Conservation (phyloP, 2,329 filamentous ascomycete species). For the Drechmeria coniospora region DNA sequence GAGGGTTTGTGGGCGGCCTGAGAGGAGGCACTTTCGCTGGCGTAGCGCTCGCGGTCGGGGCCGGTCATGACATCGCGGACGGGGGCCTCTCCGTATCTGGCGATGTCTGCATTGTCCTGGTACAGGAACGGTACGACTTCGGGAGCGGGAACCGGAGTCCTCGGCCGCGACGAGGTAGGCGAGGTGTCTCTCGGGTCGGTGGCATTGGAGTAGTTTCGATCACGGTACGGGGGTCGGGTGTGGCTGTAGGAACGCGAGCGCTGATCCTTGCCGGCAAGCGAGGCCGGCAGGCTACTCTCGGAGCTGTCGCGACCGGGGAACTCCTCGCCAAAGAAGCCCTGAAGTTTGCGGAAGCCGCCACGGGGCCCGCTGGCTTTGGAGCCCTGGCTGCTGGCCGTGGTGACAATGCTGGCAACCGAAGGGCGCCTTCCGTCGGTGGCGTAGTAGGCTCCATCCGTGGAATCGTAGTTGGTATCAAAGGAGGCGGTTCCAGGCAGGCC, state of each 20-base stretch:
- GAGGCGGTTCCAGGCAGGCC: constrained; percentile 1
- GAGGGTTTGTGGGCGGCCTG: constrained; percentile 43
- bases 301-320: constrained; percentile 60
- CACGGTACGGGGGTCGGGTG: constrained; percentile 41
- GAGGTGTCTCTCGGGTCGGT: constrained; percentile 61
- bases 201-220: constrained; percentile 68
- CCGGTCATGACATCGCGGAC: constrained; percentile 55
- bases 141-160: constrained; percentile 74
- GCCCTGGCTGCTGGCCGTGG: constrained; percentile 69
- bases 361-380: constrained; percentile 59
- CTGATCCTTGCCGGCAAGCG: constrained; percentile 37
- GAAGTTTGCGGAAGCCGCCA: constrained; percentile 65
- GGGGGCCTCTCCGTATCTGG: constrained; percentile 62
- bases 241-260: constrained; percentile 49
- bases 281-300: constrained; percentile 47
- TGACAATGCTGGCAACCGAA: constrained; percentile 68
- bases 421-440: constrained; percentile 60
- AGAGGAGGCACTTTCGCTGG: constrained; percentile 26
- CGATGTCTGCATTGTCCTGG: constrained; percentile 67
- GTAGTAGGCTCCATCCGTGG: constrained; percentile 43
- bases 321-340: constrained; percentile 88
- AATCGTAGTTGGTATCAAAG: no score
- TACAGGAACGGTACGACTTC: constrained; percentile 97
- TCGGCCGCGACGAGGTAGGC: constrained; percentile 59
- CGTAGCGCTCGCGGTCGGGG: constrained; percentile 53